Conservation (phyloP, 805 yeast genomes). For the Lipomyces yamanashiensis region DNA sequence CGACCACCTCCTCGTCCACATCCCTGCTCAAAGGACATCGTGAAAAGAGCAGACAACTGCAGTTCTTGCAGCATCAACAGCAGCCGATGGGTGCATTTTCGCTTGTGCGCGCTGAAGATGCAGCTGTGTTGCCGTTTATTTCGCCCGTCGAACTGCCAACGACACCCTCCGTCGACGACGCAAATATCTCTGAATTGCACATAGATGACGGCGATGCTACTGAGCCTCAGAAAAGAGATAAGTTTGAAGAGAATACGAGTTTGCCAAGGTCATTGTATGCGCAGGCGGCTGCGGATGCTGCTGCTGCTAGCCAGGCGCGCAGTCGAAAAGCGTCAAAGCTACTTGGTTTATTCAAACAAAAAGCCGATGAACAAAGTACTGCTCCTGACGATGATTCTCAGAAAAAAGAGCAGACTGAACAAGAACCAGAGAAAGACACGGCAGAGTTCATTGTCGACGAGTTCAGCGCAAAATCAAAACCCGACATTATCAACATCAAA, state of each 20-base stretch:
- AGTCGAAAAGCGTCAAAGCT: slow-evolving; percentile 49
- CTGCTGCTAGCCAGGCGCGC: slow-evolving; percentile 25
- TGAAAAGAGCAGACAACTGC: too few species aligned
- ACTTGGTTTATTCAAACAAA: slow-evolving; percentile 41
- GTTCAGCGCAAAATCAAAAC: not conserved
- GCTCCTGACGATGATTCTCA: not conserved
- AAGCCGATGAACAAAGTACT: not conserved
- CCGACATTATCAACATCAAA: not conserved
- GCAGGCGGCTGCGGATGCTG: slow-evolving; percentile 34
- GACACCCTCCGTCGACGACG: slow-evolving; percentile 1
- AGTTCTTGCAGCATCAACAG: not conserved
- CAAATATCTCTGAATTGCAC: not conserved
- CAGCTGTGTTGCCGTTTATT: slow-evolving; percentile 34
- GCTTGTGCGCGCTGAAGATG: slow-evolving; percentile 30
- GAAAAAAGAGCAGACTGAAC: not conserved
- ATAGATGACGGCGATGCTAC: slow-evolving; percentile 1
- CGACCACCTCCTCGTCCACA: not conserved
- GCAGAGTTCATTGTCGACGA: not conserved
- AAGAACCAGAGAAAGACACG: not conserved
- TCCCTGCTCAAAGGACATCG: not conserved
- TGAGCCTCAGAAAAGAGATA: not conserved
- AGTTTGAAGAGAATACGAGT: not conserved
- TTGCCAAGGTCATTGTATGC: slow-evolving; percentile 21
- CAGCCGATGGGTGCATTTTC: slow-evolving; percentile 33
- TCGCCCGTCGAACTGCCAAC: slow-evolving; percentile 38